A percentile compares a stretch with the other conserved stretches of the same genome.
Conservation (phyloP, 2,329 filamentous ascomycete genomes). For the Fusarium guadeloupense region DNA sequence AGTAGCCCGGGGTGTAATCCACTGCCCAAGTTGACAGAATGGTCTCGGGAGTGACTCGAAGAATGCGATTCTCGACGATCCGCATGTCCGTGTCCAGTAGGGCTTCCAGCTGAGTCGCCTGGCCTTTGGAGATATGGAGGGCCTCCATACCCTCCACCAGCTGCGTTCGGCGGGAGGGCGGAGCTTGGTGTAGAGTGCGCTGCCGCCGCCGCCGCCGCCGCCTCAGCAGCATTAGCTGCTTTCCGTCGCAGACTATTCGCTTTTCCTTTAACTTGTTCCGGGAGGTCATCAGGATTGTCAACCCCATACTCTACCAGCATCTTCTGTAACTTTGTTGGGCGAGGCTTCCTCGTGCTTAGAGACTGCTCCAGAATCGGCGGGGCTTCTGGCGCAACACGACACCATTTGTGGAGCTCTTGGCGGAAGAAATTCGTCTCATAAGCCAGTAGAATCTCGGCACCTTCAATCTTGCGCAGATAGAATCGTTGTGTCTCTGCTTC, state of each 20-base stretch:
- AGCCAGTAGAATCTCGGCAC: conserved; percentile 89
- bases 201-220: conserved; percentile 54
- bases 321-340: conserved; percentile 96
- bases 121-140: conserved; percentile 39
- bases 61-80: conserved; percentile 39
- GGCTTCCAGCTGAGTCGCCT: conserved; percentile 26
- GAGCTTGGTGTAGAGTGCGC: conserved; percentile 32
- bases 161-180: conserved; percentile 33
- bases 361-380: conserved; percentile 89
- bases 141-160: conserved; percentile 38
- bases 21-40: conserved; percentile 53
- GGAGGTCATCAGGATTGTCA: conserved; percentile 88
- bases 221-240: conserved; percentile 64
- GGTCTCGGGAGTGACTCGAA: conserved; percentile 46
- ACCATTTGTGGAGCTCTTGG: conserved; percentile 94
- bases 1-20: conserved; percentile 57
- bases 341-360: conserved; percentile 91
- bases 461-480: conserved; percentile 96
- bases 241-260: conserved; percentile 78
- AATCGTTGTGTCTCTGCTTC: conserved; percentile 92
- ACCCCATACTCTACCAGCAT: conserved; percentile 89
- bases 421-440: conserved; percentile 98
- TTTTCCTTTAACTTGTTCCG: conserved; percentile 82
- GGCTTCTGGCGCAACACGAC: conserved; percentile 84
- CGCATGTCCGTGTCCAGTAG: conserved; percentile 44